These are phyloP conservation scores for Haplosporangium sp. DNA, from an alignment of 371 early-diverging fungal genomes.

Conservation along the genomic window DNA sequence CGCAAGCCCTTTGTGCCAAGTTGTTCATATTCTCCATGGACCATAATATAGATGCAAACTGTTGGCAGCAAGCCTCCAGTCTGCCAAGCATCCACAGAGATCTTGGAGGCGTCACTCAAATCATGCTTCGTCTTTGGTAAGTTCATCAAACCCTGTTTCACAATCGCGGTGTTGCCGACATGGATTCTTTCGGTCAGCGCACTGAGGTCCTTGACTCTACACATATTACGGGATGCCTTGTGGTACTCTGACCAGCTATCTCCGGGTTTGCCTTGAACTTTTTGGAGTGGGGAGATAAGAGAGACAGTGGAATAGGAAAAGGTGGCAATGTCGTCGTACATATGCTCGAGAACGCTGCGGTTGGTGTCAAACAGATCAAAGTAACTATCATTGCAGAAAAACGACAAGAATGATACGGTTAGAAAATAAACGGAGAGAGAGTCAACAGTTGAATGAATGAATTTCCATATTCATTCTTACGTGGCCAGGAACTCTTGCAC, in stretches of 20 bases:
- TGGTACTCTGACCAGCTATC: conserved; percentile 14
- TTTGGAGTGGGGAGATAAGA: conserved; percentile 11
- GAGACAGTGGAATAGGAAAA: conserved; percentile 11
- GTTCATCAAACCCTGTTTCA: conserved; percentile 17
- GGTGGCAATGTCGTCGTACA: conserved; percentile 30
- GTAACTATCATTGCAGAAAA: neutral
- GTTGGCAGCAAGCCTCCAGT: conserved; percentile 24
- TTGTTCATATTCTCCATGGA: conserved; percentile 33
- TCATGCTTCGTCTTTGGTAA: conserved; percentile 23
- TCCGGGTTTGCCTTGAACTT: conserved; percentile 4
- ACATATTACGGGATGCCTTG: conserved; percentile 10
- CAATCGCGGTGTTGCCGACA: conserved; percentile 21
- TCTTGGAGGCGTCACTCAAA: conserved; percentile 28
- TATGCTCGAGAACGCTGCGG: conserved; percentile 11
- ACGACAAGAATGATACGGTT: neutral
- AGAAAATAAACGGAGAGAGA: neutral
- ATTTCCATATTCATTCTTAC: conserved; percentile 1
- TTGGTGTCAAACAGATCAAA: conserved; percentile 30
- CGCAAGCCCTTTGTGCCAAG: neutral
- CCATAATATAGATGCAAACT: conserved; percentile 29
- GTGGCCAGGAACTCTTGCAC: conserved; percentile 24
- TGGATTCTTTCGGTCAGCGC: conserved; percentile 21
- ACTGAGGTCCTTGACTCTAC: conserved; percentile 11
- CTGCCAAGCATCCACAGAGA: conserved; percentile 33
- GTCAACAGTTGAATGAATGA: neutral